These are phyloP conservation scores for Apiotrichum gamsii DNA, from an alignment of 1,284 basidiomycete genomes.

Conservation along the genomic window DNA sequence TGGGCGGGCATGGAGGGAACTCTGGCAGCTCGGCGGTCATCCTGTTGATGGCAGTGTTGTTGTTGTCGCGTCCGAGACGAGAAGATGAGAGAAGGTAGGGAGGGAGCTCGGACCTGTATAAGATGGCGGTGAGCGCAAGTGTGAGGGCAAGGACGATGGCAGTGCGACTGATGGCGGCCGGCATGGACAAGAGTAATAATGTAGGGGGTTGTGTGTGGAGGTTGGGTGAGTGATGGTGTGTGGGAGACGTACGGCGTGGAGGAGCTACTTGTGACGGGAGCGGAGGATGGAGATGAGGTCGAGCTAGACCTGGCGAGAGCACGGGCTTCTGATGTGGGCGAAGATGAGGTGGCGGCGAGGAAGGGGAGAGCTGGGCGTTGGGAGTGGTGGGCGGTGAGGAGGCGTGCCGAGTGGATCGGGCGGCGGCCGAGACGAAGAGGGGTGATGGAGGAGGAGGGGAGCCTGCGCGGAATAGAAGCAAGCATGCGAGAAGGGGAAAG, in stretches of 20 bases:
- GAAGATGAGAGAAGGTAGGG: neutral
- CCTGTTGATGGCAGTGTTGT: no score
- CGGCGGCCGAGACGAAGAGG: neutral
- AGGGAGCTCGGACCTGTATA: neutral
- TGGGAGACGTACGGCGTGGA: neutral
- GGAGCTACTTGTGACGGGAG: neutral
- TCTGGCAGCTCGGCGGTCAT: constrained; percentile 5
- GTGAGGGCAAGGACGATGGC: neutral
- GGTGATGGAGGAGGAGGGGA: neutral
- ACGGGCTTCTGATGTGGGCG: neutral
- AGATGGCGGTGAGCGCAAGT: neutral
- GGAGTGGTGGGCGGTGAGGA: neutral
- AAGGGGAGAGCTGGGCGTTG: no score
- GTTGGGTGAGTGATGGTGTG: neutral
- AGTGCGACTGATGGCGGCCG: neutral
- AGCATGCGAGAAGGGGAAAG: neutral
- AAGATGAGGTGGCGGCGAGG: neutral
- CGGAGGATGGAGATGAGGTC: neutral
- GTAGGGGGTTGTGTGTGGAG: neutral
- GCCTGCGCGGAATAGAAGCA: no score
- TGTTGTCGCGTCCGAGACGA: neutral
- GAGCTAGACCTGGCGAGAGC: neutral
- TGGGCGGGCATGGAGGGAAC: constrained; percentile 31
- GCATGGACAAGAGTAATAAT: neutral
- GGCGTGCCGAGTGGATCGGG: no score